Evolutionary conservation across 1,139 yeast genomes (phyloP).

Genomic region (Yamadazyma blattariae): DNA sequence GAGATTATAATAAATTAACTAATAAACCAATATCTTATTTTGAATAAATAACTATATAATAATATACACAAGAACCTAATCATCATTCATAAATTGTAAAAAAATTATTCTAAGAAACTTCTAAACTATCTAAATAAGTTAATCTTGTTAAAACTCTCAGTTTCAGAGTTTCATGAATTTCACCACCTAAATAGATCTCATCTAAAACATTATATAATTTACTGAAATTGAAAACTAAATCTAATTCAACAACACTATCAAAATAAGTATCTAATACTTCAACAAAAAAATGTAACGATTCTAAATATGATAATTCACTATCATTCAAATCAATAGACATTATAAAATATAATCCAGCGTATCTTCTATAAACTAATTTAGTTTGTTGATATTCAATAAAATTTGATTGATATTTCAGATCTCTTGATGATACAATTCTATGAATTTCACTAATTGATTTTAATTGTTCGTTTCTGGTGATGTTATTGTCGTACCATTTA

Average conservation of each 20-base stretch:
- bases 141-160: slow-evolving; percentile 53
- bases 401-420: slow-evolving; percentile 78
- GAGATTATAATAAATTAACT: slow-evolving; percentile 11
- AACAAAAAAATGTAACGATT: slow-evolving; percentile 83
- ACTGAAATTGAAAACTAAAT: slow-evolving; percentile 77
- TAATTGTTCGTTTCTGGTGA: slow-evolving; percentile 46
- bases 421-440: slow-evolving; percentile 76
- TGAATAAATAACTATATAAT: not conserved
- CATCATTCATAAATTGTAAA: too few species aligned
- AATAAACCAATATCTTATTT: slow-evolving; percentile 3
- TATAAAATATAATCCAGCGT: slow-evolving; percentile 88
- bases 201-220: slow-evolving; percentile 70
- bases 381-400: slow-evolving; percentile 72
- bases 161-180: slow-evolving; percentile 71
- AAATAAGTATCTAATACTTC: slow-evolving; percentile 86
- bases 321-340: slow-evolving; percentile 74
- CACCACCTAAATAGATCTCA: slow-evolving; percentile 77
- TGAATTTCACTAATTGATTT: slow-evolving; percentile 70
- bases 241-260: slow-evolving; percentile 91
- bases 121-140: slow-evolving; percentile 41
- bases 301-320: slow-evolving; percentile 78
- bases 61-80: not conserved
- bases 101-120: not conserved
- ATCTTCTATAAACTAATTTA: slow-evolving; percentile 81
- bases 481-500: slow-evolving; percentile 62